These are phyloP conservation scores for Aegilops speltoides DNA, from an alignment of 176 grass and related monocot genomes.

Conservation along the genomic window DNA sequence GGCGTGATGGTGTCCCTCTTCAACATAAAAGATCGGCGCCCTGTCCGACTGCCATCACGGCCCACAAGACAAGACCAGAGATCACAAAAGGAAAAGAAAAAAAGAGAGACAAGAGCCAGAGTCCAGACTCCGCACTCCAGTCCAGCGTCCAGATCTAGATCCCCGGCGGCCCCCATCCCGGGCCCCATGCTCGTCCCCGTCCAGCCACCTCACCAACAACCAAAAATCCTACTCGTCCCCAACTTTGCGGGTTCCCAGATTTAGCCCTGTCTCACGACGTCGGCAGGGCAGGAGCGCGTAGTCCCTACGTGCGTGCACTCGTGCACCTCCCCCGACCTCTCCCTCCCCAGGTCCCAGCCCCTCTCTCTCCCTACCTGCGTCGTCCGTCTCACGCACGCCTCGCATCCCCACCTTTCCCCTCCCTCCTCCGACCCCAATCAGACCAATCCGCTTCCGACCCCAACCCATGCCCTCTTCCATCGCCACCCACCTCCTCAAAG, in stretches of 20 bases:
- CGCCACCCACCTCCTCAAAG: slow-evolving; percentile 54
- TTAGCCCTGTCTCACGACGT: not conserved
- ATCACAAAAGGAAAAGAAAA: no score
- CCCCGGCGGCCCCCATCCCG: slow-evolving; percentile 14
- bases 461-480: slow-evolving; percentile 49
- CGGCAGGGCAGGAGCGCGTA: not conserved
- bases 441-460: slow-evolving; percentile 10
- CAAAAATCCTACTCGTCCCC: not conserved
- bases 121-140: not conserved
- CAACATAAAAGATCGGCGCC: not conserved
- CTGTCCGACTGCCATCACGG: not conserved
- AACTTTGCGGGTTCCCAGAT: not conserved
- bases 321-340: not conserved
- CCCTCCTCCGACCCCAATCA: not conserved
- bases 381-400: not conserved
- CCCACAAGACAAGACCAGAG: not conserved
- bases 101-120: not conserved
- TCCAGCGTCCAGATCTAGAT: slow-evolving; percentile 29
- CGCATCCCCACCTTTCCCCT: not conserved
- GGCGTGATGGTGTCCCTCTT: not conserved
- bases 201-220: slow-evolving; percentile 22
- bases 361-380: not conserved
- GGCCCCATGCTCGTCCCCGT: slow-evolving; percentile 1
- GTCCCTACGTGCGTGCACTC: not conserved
- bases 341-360: no score